These are phyloP conservation scores for Starmerella khaoyaiensis DNA, from an alignment of 805 yeast genomes.

Conservation along the genomic window DNA sequence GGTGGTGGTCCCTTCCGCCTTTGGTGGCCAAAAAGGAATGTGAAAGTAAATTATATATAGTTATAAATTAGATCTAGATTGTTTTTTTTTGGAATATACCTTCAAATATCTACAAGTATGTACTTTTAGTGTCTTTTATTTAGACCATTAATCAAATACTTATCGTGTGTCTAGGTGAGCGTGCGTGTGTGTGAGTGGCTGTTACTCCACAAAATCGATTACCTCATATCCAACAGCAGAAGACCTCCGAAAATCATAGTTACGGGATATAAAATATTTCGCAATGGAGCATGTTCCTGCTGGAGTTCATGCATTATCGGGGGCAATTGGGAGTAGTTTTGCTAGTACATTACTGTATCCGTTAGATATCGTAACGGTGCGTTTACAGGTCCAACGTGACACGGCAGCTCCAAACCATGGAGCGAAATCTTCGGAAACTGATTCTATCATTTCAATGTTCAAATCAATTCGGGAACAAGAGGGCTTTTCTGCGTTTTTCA, in stretches of 20 bases:
- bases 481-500: slow-evolving; percentile 61
- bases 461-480: slow-evolving; percentile 54
- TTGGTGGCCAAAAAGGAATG: too few relatives aligned
- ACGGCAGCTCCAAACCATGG: neutral
- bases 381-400: slow-evolving; percentile 26
- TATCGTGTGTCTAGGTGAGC: too few relatives aligned
- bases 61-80: too few relatives aligned
- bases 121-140: too few relatives aligned
- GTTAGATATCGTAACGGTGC: slow-evolving; percentile 25
- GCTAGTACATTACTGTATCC: slow-evolving; percentile 26
- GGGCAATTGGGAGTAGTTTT: slow-evolving; percentile 27
- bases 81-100: too few relatives aligned
- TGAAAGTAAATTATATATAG: too few relatives aligned
- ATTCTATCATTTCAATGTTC: slow-evolving; percentile 64
- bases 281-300: slow-evolving; percentile 21
- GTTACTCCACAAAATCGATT: neutral
- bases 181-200: neutral
- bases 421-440: slow-evolving; percentile 31
- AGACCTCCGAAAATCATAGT: neutral
- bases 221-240: neutral
- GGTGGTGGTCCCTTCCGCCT: too few relatives aligned
- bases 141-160: too few relatives aligned
- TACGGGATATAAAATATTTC: neutral
- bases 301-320: slow-evolving; percentile 24
- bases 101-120: too few relatives aligned